Base-by-base conservation (phyloP, 1,284 basidiomycete genomes). In the Papiliotrema laurentii region DNA sequence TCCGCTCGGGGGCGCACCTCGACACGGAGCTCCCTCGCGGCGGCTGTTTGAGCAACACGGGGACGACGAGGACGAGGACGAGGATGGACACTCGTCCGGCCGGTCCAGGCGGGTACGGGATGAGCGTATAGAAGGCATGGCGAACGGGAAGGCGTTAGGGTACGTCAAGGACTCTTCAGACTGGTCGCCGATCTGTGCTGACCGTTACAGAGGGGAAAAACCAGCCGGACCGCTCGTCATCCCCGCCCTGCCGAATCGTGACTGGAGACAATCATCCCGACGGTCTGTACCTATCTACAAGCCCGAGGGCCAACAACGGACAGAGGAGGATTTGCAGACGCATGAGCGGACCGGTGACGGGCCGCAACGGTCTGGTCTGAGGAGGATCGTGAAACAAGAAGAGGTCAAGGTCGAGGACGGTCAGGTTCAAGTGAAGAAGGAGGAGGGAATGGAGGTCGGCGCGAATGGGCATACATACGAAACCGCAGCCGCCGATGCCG, bases 191-290 rank as follows among this genome's bases (percentile, higher is more conserved):
- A 2, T 21, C 3, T 21, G 7, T 6, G 10, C 22, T 36, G 30
- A 40, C n/a, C 28, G 18, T 14, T 36, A 38, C 35, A 60, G 58
- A 19, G 58, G 57, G 16, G 53, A 51, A 24, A 64, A 79, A 24
- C 54, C 66, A 14, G 68, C 83, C 39, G 80, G 77, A 2, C 87
- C 86, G 0, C 79, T 94, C 11, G 82, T 93, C 27, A 96, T 97
- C 43, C 84, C 89, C 4, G 77, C 88, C 0, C 76, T 86, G 36
- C 78, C 89, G 56, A 92, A 96, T 64, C 80, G 82, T 30, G 91
- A 96, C 67, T 97, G 92, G 91, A 78, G 87, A 39, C 84, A 84
- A 68, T 50, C 77, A 87, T 9, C 89, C 89, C 1, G 79, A 82
- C 5, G 50, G 55, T 9, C 55, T n/a, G n/a, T n/a, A 54, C 26